These are phyloP conservation scores for Rhododendron henanense DNA, from an alignment of 148 eudicot species.

Conservation along the genomic window DNA sequence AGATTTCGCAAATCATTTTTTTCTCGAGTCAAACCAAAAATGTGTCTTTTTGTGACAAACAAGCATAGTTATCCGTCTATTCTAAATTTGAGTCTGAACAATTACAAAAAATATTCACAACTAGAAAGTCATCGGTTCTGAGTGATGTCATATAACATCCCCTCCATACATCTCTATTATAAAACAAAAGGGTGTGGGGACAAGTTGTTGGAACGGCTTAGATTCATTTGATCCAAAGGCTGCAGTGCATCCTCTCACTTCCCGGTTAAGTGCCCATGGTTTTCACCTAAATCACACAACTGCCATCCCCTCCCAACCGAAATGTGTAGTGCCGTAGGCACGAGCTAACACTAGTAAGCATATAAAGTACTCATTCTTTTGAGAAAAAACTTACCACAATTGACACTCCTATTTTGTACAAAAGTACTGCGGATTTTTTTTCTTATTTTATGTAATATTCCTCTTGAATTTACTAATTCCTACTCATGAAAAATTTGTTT, in stretches of 20 bases:
- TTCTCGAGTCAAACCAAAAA: not conserved
- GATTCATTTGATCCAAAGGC: no score
- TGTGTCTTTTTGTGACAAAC: not conserved
- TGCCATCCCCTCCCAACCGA: no score
- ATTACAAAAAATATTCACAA: not conserved
- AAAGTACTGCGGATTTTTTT: not conserved
- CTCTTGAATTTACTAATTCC: not conserved
- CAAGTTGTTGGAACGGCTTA: no score
- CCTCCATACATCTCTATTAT: not conserved
- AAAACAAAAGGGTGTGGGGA: no score
- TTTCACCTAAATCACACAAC: no score
- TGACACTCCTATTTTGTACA: not conserved
- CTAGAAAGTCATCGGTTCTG: not conserved
- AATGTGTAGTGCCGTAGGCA: no score
- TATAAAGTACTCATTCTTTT: not conserved
- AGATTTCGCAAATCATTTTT: no score
- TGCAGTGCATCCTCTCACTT: no score
- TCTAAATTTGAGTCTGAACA: not conserved
- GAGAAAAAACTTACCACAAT: not conserved
- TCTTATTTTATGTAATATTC: no score
- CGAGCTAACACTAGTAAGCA: no score
- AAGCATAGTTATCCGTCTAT: not conserved
- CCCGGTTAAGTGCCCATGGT: no score
- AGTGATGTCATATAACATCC: not conserved
- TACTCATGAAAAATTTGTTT: no score